phyloP scores from a whole-genome alignment of 208 protist species.

The Crithidia brevicula region DNA sequence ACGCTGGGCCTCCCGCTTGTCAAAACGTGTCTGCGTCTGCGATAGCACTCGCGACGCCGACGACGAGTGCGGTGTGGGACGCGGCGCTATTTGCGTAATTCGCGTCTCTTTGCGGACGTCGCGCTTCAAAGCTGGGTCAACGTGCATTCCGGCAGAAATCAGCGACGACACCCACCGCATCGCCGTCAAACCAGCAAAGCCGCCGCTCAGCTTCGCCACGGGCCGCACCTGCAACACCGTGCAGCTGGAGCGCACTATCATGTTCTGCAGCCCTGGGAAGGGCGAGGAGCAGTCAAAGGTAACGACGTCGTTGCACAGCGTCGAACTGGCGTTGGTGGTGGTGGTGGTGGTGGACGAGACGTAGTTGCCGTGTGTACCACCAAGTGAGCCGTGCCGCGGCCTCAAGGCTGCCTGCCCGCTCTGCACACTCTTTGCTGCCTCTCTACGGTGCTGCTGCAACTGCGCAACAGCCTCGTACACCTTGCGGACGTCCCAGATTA shows the following conservation, averaged over 20 bases:
- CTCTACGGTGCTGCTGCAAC: constrained; percentile 11
- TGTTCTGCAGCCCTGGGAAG: constrained; percentile 30
- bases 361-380: neutral
- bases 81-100: constrained; percentile 18
- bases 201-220: constrained; percentile 82
- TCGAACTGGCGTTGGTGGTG: neutral
- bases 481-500: constrained; percentile 84
- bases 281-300: constrained; percentile 52
- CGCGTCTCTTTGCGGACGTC: constrained; percentile 24
- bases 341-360: constrained; percentile 8
- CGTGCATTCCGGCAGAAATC: constrained; percentile 51
- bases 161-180: constrained; percentile 82
- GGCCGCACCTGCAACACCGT: constrained; percentile 77
- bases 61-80: constrained; percentile 48
- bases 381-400: neutral
- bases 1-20: constrained; percentile 79
- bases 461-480: constrained; percentile 71
- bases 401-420: neutral
- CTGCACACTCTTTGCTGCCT: neutral
- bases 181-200: constrained; percentile 68
- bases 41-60: constrained; percentile 37
- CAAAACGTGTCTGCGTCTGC: constrained; percentile 73
- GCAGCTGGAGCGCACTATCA: constrained; percentile 72
- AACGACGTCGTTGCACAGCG: constrained; percentile 60
- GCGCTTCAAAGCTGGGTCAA: constrained; percentile 30